Conservation (phyloP, 2,329 filamentous ascomycete species). For the Penicillium hesseltinei region DNA sequence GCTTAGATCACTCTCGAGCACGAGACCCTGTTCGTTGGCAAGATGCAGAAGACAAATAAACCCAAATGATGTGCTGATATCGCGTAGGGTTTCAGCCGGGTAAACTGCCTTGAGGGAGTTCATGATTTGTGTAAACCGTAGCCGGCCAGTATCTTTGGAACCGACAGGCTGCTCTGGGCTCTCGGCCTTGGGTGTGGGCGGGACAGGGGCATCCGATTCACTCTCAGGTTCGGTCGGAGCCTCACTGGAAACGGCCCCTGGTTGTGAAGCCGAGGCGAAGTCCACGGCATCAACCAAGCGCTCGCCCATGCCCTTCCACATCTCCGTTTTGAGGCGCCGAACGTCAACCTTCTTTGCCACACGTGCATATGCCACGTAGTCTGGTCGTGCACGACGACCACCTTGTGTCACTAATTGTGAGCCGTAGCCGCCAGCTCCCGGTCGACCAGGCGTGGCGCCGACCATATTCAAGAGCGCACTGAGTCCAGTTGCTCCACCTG, state of each 20-base stretch:
- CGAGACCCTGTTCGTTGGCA: conserved; percentile 87
- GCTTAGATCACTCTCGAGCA: conserved; percentile 62
- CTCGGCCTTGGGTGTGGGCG: conserved; percentile 36
- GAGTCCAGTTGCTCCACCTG: conserved; percentile 37
- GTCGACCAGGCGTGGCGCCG: conserved; percentile 39
- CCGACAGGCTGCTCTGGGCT: conserved; percentile 28
- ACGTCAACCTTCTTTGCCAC: conserved; percentile 68
- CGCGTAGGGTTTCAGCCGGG: conserved; percentile 77
- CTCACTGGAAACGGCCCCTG: conserved; percentile 26
- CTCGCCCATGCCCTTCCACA: conserved; percentile 62
- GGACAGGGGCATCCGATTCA: conserved; percentile 29
- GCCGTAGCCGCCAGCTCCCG: conserved; percentile 55
- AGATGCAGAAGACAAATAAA: conserved; percentile 92
- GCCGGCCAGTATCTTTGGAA: conserved; percentile 49
- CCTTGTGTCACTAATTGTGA: conserved; percentile 62
- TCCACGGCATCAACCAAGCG: conserved; percentile 38
- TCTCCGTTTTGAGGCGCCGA: conserved; percentile 61
- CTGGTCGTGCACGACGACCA: conserved; percentile 56
- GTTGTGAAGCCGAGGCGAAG: conserved; percentile 31
- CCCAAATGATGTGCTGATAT: conserved; percentile 90
- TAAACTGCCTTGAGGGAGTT: conserved; percentile 85
- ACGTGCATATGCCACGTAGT: conserved; percentile 65
- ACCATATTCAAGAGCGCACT: conserved; percentile 42
- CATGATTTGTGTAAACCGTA: conserved; percentile 91
- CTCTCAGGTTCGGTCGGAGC: conserved; percentile 21